phyloP scores from a whole-genome alignment of 306 rosid genomes.

The Castanospermum australe region DNA sequence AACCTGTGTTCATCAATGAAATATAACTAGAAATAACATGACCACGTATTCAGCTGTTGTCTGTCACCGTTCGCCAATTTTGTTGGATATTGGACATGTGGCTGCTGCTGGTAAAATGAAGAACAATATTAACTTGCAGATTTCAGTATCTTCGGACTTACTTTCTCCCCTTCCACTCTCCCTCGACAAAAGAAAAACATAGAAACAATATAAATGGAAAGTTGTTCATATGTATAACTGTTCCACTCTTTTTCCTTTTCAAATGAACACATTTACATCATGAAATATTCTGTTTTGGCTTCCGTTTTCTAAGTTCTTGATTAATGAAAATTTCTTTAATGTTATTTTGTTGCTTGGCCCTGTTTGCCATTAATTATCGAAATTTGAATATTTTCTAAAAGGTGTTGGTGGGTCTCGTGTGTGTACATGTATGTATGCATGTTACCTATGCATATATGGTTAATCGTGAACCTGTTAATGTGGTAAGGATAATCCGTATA shows the following conservation, averaged over 20 bases:
- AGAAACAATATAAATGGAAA: not conserved
- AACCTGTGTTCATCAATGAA: not conserved
- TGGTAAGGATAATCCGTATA: not conserved
- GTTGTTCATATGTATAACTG: not conserved
- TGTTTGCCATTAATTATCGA: not conserved
- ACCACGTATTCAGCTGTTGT: not conserved
- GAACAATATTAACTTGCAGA: not conserved
- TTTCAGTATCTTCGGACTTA: not conserved
- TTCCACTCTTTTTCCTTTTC: not conserved
- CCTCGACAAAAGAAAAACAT: not conserved
- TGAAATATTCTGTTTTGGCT: not conserved
- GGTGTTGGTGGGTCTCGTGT: not conserved
- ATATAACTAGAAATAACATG: slow-evolving; percentile 6
- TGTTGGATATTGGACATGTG: not conserved
- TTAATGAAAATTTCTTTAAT: not conserved
- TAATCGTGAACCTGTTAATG: slow-evolving; percentile 10
- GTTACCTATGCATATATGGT: not conserved
- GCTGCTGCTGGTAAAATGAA: not conserved
- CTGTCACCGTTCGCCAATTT: not conserved
- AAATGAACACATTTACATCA: not conserved
- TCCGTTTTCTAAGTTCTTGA: not conserved
- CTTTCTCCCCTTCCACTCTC: not conserved
- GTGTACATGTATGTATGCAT: not conserved
- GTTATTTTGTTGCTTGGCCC: not conserved
- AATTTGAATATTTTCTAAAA: not conserved